phyloP scores from a whole-genome alignment of 2,329 filamentous ascomycete genomes.

The Alternaria viburni region DNA sequence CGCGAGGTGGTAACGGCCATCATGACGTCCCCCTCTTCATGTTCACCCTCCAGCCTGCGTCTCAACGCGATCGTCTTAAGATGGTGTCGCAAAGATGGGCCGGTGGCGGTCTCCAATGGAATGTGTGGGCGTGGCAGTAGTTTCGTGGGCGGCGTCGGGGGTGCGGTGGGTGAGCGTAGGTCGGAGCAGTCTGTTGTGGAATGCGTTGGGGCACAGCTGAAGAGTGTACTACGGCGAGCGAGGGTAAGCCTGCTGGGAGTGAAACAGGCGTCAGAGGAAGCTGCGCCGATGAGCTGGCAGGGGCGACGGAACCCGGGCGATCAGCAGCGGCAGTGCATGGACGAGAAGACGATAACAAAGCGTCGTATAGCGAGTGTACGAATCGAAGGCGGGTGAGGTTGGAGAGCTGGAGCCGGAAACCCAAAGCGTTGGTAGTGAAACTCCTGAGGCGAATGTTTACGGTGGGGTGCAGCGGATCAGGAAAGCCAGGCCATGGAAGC shows the following conservation, averaged over 20 bases:
- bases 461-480: conserved; percentile 15
- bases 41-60: conserved; percentile 20
- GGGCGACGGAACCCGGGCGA: conserved; percentile 15
- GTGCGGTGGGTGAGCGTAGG: neutral
- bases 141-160: neutral
- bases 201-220: conserved; percentile 6
- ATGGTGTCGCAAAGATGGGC: neutral
- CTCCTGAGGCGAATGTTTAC: conserved; percentile 22
- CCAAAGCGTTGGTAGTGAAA: conserved; percentile 11
- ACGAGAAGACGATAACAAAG: neutral
- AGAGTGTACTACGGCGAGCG: conserved; percentile 19
- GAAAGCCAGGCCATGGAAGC: conserved; percentile 6
- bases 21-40: conserved; percentile 35
- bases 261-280: conserved; percentile 24
- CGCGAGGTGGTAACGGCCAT: conserved; percentile 36
- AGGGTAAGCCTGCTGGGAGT: conserved; percentile 21
- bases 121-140: neutral
- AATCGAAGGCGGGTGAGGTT: conserved; percentile 11
- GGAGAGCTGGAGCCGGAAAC: neutral
- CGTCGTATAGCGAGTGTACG: conserved; percentile 16
- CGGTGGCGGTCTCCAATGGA: neutral
- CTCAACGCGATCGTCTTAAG: neutral
- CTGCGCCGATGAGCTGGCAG: conserved; percentile 26
- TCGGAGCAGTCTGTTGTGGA: neutral
- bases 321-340: conserved; percentile 10